Conservation (phyloP, 1,284 basidiomycete genomes). For the Somion occarium region DNA sequence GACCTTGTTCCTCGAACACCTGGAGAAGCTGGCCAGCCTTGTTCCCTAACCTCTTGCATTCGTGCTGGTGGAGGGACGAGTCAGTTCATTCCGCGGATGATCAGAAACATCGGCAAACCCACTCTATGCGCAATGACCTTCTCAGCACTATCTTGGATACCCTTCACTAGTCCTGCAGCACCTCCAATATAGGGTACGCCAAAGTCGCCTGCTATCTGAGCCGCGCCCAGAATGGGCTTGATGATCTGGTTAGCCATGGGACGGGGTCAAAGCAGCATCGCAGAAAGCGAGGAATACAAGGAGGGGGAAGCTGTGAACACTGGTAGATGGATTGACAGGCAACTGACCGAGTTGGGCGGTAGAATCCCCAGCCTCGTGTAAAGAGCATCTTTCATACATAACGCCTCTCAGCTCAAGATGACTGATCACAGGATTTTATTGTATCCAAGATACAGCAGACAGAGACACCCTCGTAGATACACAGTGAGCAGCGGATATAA, state of each 20-base stretch:
- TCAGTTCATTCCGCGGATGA: background rate
- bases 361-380: background rate
- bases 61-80: background rate
- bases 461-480: too few species aligned
- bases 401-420: too few species aligned
- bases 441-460: too few species aligned
- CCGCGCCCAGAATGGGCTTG: background rate
- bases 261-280: too few species aligned
- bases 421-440: too few species aligned
- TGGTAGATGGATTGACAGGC: background rate
- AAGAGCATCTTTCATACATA: too few species aligned
- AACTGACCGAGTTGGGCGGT: background rate
- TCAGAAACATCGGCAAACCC: background rate
- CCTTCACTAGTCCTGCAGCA: conserved; percentile 4
- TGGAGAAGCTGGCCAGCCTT: conserved; percentile 36
- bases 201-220: conserved; percentile 4
- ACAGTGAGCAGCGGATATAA: too few species aligned
- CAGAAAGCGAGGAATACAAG: background rate
- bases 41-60: conserved; percentile 34
- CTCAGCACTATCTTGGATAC: conserved; percentile 11
- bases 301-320: background rate
- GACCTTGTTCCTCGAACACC: conserved; percentile 34
- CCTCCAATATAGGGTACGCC: conserved; percentile 9
- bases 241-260: conserved; percentile 1
- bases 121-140: conserved; percentile 12